Evolutionary conservation across 192 early-diverging fungal genomes (phyloP), one percentile per base, ranked within the genome.

Genomic region (Coemansia sp.): DNA sequence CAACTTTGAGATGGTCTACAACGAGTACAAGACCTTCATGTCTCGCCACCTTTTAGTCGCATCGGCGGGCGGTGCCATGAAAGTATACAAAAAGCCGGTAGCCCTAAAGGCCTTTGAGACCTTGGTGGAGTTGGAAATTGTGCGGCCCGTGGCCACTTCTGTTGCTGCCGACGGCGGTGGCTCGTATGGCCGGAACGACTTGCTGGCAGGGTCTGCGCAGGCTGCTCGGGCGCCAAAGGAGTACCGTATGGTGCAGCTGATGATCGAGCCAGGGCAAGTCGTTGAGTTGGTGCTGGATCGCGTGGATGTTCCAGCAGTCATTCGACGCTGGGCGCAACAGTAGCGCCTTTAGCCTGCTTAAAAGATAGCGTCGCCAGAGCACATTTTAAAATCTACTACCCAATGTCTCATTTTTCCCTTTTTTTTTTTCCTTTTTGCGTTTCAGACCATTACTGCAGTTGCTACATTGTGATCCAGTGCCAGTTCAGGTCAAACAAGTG

Each of bases 1-100:
- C 69, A 97, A 95, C 63, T 97, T 97, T 84, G 91, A 93, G 72
- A 95, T 97, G 93, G 87, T 95, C 5, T 93, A 94, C 69, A 91
- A 95, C 65, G 92, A 92, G 79, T 96, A 94, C 83, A 88, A 90
- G 62, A 87, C 90, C 0, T 93, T 95, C 69, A 88, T 91, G 90
- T 86, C 81, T 33, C 75, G 73, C 68, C 25, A 85, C 75, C 41
- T 88, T 82, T 58, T 71, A 65, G 81, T 62, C 14, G 66, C 65
- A 52, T 41, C 69, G 37, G 56, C 75, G 3, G 80, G 83, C 13
- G 84, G 87, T 25, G 85, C 86, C 13, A 88, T 88, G 85, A 84
- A 84, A 65, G 84, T 91, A 26, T 90, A 86, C 69, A 92, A 90
- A 65, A 90, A 90, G 64, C 82, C 85, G 0, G 91, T 94, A 13